Evolutionary conservation across 108 stramenopile genomes (phyloP), one percentile per base, ranked within the genome.

Genomic region (Asterionellopsis glacialis): DNA sequence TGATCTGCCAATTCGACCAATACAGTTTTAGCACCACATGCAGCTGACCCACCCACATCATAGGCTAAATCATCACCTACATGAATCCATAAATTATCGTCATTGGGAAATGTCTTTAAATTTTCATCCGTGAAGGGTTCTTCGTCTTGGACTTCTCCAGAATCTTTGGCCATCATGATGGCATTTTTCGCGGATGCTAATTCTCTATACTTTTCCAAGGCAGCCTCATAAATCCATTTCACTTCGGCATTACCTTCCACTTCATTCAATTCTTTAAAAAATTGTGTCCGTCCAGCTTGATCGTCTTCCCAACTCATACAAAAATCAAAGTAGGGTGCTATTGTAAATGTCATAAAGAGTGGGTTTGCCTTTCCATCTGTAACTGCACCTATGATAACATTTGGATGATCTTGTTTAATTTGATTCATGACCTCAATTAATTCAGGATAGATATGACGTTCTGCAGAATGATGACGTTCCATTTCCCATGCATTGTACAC

Each of bases 351-450:
- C 89, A 94, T 94, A 41, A 89, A 57, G 60, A 76, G 51, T 0
- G 93, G 93, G 64, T 94, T 91, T 57, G 89, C 93, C 49, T 75
- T 76, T 13, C 93, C 93, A 73, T 94, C 89, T 0, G 93, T 94
- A 11, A 94, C 90, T 22, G 93, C 93, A 28, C 89, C 93, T 57
- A 94, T 87, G 24, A 91, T 77, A 0, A 88, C 87, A 41, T 82
- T 59, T 23, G 90, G 93, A 44, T 94, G 77, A 23, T 82, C 74
- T 45, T 85, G 61, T 57, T 84, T 85, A 57, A 91, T 91, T 64
- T 87, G 48, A 33, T 80, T 69, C 39, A 94, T 61, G 0, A 80
- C 60, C 21, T 84, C 69, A 14, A 89, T 71, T 19, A 80, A 64
- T 57, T 85, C 86, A 0, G 83, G 80, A 53, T 87, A 94, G 7